Percentiles rank a stretch among this genome's conserved stretches.
These are phyloP conservation scores for Hibiscus tridactylites DNA, from an alignment of 345 rosid species.

Conservation along the genomic window DNA sequence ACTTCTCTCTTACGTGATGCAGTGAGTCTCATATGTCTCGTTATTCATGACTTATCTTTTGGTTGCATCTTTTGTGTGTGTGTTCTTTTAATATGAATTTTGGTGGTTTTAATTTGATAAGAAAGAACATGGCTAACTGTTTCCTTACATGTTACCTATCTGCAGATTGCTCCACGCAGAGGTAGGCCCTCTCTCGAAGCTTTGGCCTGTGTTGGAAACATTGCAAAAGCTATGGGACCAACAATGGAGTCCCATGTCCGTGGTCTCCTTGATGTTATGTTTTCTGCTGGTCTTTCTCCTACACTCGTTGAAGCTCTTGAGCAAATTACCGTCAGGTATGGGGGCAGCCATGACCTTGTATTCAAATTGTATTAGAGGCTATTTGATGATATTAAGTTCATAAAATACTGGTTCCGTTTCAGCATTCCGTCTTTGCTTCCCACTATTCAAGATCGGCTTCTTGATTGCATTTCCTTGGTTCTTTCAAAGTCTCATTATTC, in stretches of 20 bases:
- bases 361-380: background rate
- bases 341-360: conserved; percentile 10
- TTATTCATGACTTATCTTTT: conserved; percentile 19
- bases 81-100: conserved; percentile 1
- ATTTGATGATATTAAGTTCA: background rate
- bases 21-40: conserved; percentile 33
- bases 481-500: conserved; percentile 71
- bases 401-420: conserved; percentile 17
- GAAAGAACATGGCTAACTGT: conserved; percentile 7
- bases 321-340: conserved; percentile 71
- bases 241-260: conserved; percentile 77
- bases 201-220: conserved; percentile 92
- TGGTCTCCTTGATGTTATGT: conserved; percentile 77
- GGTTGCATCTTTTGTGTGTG: conserved; percentile 6
- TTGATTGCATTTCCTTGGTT: conserved; percentile 69
- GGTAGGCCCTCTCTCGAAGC: conserved; percentile 96
- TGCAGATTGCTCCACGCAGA: conserved; percentile 95
- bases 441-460: conserved; percentile 77
- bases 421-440: conserved; percentile 89
- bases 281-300: conserved; percentile 76
- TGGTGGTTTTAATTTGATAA: background rate
- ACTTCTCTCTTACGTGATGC: conserved; percentile 88
- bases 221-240: conserved; percentile 92
- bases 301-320: conserved; percentile 86
- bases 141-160: conserved; percentile 18